Evolutionary conservation across 108 stramenopile genomes (phyloP).

Genomic region (Pseudonitzschia multiseries): DNA sequence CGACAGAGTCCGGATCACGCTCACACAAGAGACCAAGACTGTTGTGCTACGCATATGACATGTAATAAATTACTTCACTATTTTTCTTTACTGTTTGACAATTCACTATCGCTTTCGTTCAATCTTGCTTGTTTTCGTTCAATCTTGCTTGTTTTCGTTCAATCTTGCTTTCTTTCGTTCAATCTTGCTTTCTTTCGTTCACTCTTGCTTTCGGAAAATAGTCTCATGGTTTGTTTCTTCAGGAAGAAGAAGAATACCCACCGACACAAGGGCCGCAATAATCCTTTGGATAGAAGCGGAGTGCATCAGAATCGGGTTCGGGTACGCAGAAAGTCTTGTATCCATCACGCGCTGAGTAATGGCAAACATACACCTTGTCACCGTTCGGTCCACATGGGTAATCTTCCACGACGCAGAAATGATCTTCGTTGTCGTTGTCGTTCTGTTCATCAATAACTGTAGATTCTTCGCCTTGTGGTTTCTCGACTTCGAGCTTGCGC

Average conservation of each 20-base stretch:
- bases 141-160: too few species aligned
- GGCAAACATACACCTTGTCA: conserved; percentile 46
- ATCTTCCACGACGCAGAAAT: conserved; percentile 37
- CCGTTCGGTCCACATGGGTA: conserved; percentile 39
- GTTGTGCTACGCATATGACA: too few species aligned
- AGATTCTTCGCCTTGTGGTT: neutral
- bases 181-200: too few species aligned
- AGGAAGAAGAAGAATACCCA: neutral
- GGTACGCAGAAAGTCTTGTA: conserved; percentile 51
- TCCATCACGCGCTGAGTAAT: conserved; percentile 39
- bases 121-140: too few species aligned
- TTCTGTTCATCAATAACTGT: neutral
- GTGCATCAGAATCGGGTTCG: conserved; percentile 43
- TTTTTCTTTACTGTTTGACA: too few species aligned
- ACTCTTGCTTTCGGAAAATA: too few species aligned
- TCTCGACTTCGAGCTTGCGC: neutral
- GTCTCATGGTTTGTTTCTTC: neutral
- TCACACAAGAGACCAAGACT: too few species aligned
- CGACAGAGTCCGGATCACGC: too few species aligned
- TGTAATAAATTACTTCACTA: too few species aligned
- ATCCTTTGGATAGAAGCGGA: conserved; percentile 41
- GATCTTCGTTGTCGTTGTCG: conserved; percentile 7
- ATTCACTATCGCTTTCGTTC: too few species aligned
- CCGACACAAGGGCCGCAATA: conserved; percentile 50
- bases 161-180: too few species aligned